phyloP scores from a whole-genome alignment of 2,329 filamentous ascomycete species.

The Verticillium klebahnii region DNA sequence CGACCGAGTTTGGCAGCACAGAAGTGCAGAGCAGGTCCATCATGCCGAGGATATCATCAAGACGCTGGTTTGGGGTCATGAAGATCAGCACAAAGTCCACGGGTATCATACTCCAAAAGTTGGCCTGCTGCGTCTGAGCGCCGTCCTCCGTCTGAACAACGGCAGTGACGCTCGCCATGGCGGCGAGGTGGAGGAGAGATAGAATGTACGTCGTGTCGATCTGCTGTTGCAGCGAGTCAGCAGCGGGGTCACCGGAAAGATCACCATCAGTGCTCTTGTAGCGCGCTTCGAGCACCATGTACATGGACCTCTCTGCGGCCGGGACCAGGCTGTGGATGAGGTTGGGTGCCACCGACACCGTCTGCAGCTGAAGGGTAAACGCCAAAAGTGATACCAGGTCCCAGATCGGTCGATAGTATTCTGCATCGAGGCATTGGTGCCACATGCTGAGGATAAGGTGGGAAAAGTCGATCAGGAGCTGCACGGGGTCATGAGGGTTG shows the following conservation, averaged over 20 bases:
- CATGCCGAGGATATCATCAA: conserved; percentile 58
- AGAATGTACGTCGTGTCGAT: conserved; percentile 62
- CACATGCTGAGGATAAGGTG: conserved; percentile 62
- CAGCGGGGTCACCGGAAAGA: conserved; percentile 23
- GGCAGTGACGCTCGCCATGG: conserved; percentile 52
- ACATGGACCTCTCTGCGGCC: conserved; percentile 54
- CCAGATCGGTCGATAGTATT: conserved; percentile 57
- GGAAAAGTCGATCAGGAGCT: conserved; percentile 60
- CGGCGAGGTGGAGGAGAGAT: conserved; percentile 60
- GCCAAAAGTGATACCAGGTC: conserved; percentile 61
- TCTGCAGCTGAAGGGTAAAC: conserved; percentile 60
- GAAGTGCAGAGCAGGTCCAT: conserved; percentile 65
- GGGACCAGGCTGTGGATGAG: conserved; percentile 55
- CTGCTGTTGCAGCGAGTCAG: conserved; percentile 38
- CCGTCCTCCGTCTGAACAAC: conserved; percentile 23
- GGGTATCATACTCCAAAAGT: conserved; percentile 66
- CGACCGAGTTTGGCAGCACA: conserved; percentile 58
- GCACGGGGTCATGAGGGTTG: conserved; percentile 41
- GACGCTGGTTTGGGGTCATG: conserved; percentile 61
- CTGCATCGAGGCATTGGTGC: conserved; percentile 61
- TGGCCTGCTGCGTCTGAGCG: conserved; percentile 24
- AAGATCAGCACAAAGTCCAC: conserved; percentile 63
- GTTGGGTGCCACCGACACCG: conserved; percentile 51
- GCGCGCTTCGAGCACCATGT: conserved; percentile 52
- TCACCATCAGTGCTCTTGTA: conserved; percentile 46